phyloP scores from a whole-genome alignment of 1,284 basidiomycete genomes.

The Tremellales sp. region DNA sequence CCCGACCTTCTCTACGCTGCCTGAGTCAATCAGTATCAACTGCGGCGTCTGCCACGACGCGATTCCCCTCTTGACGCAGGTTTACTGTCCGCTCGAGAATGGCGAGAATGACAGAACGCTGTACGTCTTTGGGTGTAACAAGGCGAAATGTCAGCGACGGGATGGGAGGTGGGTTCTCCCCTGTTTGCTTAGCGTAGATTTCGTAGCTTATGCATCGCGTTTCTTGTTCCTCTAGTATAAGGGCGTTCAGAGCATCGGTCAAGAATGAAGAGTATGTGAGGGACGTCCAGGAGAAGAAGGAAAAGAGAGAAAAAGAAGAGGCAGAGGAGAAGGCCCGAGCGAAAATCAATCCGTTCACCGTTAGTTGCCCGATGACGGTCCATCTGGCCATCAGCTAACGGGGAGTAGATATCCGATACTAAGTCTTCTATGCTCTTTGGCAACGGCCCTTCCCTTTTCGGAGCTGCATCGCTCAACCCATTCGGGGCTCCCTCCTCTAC shows the following conservation, averaged over 20 bases:
- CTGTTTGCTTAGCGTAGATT: slow-evolving; percentile 1
- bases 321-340: slow-evolving; percentile 33
- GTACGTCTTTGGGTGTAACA: slow-evolving; percentile 46
- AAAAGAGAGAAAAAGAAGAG: slow-evolving; percentile 33
- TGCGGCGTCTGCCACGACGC: slow-evolving; percentile 40
- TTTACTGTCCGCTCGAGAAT: slow-evolving; percentile 48
- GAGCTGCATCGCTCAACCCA: slow-evolving; percentile 14
- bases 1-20: slow-evolving; percentile 41
- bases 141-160: slow-evolving; percentile 38
- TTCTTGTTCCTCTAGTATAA: slow-evolving; percentile 23
- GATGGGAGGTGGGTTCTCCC: slow-evolving; percentile 38
- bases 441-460: slow-evolving; percentile 29
- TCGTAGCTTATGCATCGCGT: not conserved
- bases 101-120: slow-evolving; percentile 49
- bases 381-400: too few relatives aligned
- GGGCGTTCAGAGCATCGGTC: slow-evolving; percentile 46
- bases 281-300: slow-evolving; percentile 41
- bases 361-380: slow-evolving; percentile 13
- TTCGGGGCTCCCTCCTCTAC: slow-evolving; percentile 17
- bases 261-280: slow-evolving; percentile 47
- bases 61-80: slow-evolving; percentile 47
- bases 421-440: slow-evolving; percentile 25
- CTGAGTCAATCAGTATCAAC: slow-evolving; percentile 25
- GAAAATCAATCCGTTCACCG: slow-evolving; percentile 47
- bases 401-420: too few relatives aligned